Evolutionary conservation across 2,329 filamentous ascomycete genomes (phyloP).

Genomic region (Phaeophleospora eucalypticola): DNA sequence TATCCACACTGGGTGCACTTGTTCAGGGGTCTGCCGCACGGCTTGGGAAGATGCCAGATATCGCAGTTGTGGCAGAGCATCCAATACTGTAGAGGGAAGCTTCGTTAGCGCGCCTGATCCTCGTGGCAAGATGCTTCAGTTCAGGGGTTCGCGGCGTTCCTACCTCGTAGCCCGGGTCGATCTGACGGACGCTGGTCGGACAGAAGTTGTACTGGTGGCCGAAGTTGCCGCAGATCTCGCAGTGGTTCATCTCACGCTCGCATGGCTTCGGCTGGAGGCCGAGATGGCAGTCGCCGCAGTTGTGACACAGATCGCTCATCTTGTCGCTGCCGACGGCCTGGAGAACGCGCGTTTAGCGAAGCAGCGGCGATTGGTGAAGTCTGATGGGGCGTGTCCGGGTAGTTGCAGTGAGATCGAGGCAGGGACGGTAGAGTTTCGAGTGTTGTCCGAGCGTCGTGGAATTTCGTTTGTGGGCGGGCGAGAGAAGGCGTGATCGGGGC

Average conservation of each 20-base stretch:
- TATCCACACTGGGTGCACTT: slow-evolving; percentile 18
- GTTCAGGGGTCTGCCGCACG: slow-evolving; percentile 12
- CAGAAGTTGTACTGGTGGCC: slow-evolving; percentile 22
- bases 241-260: slow-evolving; percentile 9
- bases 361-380: not conserved
- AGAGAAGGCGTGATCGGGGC: too few relatives aligned
- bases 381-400: too few relatives aligned
- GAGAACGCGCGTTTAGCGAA: not conserved
- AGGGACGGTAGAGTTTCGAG: too few relatives aligned
- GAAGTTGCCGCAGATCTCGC: slow-evolving; percentile 11
- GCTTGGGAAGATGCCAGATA: slow-evolving; percentile 23
- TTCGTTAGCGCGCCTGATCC: slow-evolving; percentile 7
- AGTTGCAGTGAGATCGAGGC: not conserved
- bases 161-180: slow-evolving; percentile 15
- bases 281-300: slow-evolving; percentile 25
- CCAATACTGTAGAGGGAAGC: slow-evolving; percentile 7
- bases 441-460: too few relatives aligned
- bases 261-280: slow-evolving; percentile 17
- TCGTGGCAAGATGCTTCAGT: not conserved
- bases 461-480: too few relatives aligned
- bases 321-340: not conserved
- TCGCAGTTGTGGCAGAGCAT: slow-evolving; percentile 27
- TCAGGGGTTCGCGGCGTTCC: not conserved
- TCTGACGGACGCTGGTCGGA: slow-evolving; percentile 12
- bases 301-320: slow-evolving; percentile 27